Evolutionary conservation across 352 stramenopile species (phyloP).

Genomic region (Globisporangium mamillatum): DNA sequence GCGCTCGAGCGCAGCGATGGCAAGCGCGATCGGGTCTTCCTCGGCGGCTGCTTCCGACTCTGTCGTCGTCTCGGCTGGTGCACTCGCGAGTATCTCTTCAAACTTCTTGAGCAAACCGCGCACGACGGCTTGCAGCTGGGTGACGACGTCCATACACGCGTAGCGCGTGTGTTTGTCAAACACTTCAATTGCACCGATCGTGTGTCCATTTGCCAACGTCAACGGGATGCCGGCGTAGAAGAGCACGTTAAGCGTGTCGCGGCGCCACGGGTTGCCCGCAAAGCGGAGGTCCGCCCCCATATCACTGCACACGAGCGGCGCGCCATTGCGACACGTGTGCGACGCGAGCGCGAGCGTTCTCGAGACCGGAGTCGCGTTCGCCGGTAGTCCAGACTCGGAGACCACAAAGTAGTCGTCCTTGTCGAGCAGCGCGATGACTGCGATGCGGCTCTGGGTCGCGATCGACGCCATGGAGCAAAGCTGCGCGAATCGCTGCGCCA

Average conservation of each 20-base stretch:
- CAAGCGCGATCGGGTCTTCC: slow-evolving; percentile 19
- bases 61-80: background rate
- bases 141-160: slow-evolving; percentile 46
- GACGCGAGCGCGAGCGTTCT: slow-evolving; percentile 35
- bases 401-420: slow-evolving; percentile 67
- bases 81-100: slow-evolving; percentile 40
- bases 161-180: slow-evolving; percentile 38
- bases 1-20: slow-evolving; percentile 20
- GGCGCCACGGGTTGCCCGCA: slow-evolving; percentile 40
- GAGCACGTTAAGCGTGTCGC: slow-evolving; percentile 32
- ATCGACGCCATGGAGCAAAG: slow-evolving; percentile 78
- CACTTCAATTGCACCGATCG: slow-evolving; percentile 60
- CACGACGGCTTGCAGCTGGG: slow-evolving; percentile 55
- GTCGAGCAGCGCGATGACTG: slow-evolving; percentile 66
- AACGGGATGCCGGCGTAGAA: slow-evolving; percentile 77
- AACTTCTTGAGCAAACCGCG: slow-evolving; percentile 51
- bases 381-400: slow-evolving; percentile 36
- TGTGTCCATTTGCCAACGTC: slow-evolving; percentile 45
- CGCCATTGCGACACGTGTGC: slow-evolving; percentile 51
- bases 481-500: slow-evolving; percentile 51
- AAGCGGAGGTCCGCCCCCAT: slow-evolving; percentile 49
- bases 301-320: slow-evolving; percentile 58
- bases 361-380: slow-evolving; percentile 38
- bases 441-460: slow-evolving; percentile 63
- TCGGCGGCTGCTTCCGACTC: background rate